phyloP scores from a whole-genome alignment of 208 protist genomes.

The Vickermania ingenoplastis region DNA sequence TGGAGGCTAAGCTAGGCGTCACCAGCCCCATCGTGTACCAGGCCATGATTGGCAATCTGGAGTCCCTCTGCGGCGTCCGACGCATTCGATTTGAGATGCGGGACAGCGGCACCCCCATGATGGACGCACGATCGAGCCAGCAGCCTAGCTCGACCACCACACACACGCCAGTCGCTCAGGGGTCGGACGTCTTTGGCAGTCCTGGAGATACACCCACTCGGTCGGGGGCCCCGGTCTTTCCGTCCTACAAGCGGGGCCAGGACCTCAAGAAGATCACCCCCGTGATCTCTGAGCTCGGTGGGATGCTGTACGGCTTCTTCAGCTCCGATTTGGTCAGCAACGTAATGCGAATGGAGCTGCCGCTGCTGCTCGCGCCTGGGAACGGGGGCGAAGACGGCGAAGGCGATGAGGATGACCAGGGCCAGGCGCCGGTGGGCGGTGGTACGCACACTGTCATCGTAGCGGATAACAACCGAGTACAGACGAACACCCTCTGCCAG shows the following conservation, averaged over 20 bases:
- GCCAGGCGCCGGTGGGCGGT: conserved; percentile 1
- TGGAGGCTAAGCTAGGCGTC: too few relatives aligned
- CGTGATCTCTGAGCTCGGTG: conserved; percentile 46
- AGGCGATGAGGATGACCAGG: background rate
- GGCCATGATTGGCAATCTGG: background rate
- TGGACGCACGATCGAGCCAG: background rate
- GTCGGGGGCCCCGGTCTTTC: background rate
- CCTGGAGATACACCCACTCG: background rate
- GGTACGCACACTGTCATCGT: conserved; percentile 63
- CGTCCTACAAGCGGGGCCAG: conserved; percentile 7
- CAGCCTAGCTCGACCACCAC: background rate
- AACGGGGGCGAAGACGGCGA: background rate
- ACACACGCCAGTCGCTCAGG: background rate
- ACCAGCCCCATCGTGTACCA: background rate
- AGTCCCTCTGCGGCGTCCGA: conserved; percentile 26
- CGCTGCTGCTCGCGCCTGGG: conserved; percentile 51
- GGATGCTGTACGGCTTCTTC: conserved; percentile 49
- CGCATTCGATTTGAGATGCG: conserved; percentile 62
- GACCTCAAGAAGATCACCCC: conserved; percentile 26
- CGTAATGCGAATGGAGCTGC: conserved; percentile 55
- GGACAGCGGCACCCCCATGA: conserved; percentile 40
- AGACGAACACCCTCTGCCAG: conserved; percentile 60
- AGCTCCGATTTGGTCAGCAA: conserved; percentile 41
- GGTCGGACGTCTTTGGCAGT: background rate
- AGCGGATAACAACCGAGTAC: conserved; percentile 52